Base-by-base conservation (phyloP, 306 rosid genomes). In the Cicer cuneatum region DNA sequence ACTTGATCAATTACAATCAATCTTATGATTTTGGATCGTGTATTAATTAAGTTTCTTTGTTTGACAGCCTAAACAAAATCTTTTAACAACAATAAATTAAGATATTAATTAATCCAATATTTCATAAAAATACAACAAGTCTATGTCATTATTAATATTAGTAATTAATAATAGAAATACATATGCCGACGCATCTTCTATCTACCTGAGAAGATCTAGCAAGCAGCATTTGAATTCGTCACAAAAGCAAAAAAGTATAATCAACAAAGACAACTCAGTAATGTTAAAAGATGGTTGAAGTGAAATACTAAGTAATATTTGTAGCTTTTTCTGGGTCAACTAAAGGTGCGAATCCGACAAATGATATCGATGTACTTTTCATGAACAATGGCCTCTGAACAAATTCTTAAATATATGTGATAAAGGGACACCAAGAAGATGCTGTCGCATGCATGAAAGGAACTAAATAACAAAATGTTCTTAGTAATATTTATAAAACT, bases 281-380 rank as follows among this genome's bases (percentile, higher is more conserved):
- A 45, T 60, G 64, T 56, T n/a, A 79, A 67, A 67, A 61, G 76
- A 73, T 61, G 72, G 37, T 33, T 56, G 37, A 48, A 74, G 69
- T 39, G 74, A 77, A 75, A 63, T 38, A 45, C 29, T 69, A 52
- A 53, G 69, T 33, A 62, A 35, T 72, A 43, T 72, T 62, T 42
- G 74, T 52, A 58, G 58, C 69, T 21, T 38, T 78, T 85, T 82
- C 4, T 38, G 58, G 87, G 88, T 85, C 84, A 85, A 85, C 83
- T 63, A 76, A 81, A 8, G 83, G 74, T 42, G 81, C 75, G 74
- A 29, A 29, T 63, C 89, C 78, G 80, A 87, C 81, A 84, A 72
- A 41, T 71, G 76, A 65, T 63, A 46, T 75, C 63, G 51, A 73
- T 48, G 65, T 74, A 76, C 80, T 79, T 69, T 74, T 42, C 54